A percentile compares a stretch with the other conserved stretches of the same genome.
These are phyloP conservation scores for Myriosclerotinia curreyana DNA, from an alignment of 2,329 filamentous ascomycete species.

Conservation along the genomic window DNA sequence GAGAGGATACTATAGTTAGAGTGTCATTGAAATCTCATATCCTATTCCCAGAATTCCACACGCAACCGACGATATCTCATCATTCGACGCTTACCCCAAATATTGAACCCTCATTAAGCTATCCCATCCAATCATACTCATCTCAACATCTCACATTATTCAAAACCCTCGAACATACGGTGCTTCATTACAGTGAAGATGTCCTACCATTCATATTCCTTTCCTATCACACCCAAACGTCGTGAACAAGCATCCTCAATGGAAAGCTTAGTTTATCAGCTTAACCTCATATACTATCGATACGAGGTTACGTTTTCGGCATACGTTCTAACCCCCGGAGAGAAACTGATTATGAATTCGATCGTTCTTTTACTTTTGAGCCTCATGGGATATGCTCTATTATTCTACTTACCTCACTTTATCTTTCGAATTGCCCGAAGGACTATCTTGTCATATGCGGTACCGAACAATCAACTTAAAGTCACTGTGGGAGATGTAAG, in stretches of 20 bases:
- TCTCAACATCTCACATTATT: too few species aligned
- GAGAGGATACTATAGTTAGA: not conserved
- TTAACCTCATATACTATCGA: conserved; percentile 38
- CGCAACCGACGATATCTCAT: not conserved
- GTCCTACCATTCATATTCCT: not conserved
- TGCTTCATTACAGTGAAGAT: not conserved
- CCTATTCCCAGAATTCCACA: not conserved
- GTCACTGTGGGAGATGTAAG: not conserved
- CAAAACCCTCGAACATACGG: too few species aligned
- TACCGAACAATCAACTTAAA: conserved; percentile 11
- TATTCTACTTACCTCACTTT: conserved; percentile 20
- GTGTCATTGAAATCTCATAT: not conserved
- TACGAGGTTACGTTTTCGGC: conserved; percentile 47
- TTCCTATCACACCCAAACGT: not conserved
- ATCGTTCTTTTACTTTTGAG: conserved; percentile 38
- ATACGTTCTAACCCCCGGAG: conserved; percentile 45
- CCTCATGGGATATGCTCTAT: conserved; percentile 20
- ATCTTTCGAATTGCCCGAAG: conserved; percentile 11
- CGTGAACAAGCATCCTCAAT: conserved; percentile 4
- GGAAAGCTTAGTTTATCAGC: conserved; percentile 7
- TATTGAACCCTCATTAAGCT: not conserved
- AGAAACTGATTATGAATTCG: conserved; percentile 44
- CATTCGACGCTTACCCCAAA: too few species aligned
- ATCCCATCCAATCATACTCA: not conserved
- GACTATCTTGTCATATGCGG: conserved; percentile 21